phyloP scores from a whole-genome alignment of 2,329 filamentous ascomycete species.

The Penicillium sp. region DNA sequence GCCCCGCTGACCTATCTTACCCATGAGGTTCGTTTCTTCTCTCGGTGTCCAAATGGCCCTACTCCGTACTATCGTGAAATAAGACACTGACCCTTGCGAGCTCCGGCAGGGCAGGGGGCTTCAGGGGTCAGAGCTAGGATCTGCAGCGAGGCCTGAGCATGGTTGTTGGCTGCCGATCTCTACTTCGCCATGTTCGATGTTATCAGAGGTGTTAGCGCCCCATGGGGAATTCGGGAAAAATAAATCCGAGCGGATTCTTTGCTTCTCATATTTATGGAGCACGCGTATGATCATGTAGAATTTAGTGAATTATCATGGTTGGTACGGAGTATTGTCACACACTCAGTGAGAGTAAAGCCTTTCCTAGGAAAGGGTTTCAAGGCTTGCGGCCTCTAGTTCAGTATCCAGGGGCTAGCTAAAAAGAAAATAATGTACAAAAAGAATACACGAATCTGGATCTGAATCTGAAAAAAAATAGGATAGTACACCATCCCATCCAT shows the following conservation, averaged over 20 bases:
- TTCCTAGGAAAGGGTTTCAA: no score
- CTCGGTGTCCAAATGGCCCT: not conserved
- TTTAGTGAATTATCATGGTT: not conserved
- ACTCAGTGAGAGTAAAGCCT: not conserved
- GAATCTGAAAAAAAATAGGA: not conserved
- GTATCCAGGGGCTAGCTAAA: not conserved
- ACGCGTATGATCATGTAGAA: not conserved
- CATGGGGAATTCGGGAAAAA: not conserved
- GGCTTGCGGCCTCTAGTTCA: not conserved
- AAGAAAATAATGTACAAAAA: not conserved
- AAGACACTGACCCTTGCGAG: not conserved
- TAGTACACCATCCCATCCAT: not conserved
- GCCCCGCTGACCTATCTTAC: no score
- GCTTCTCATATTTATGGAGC: not conserved
- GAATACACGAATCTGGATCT: not conserved
- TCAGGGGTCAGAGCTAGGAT: not conserved
- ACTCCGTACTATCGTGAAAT: not conserved
- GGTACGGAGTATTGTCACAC: not conserved
- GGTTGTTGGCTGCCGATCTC: not conserved
- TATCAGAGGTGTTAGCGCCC: not conserved
- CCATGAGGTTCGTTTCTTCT: not conserved
- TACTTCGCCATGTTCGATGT: not conserved
- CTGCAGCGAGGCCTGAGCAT: not conserved
- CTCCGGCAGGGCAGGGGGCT: no score
- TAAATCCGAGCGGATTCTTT: not conserved